phyloP scores from a whole-genome alignment of 768 basidiomycete species.

The Termitomyces sp. region DNA sequence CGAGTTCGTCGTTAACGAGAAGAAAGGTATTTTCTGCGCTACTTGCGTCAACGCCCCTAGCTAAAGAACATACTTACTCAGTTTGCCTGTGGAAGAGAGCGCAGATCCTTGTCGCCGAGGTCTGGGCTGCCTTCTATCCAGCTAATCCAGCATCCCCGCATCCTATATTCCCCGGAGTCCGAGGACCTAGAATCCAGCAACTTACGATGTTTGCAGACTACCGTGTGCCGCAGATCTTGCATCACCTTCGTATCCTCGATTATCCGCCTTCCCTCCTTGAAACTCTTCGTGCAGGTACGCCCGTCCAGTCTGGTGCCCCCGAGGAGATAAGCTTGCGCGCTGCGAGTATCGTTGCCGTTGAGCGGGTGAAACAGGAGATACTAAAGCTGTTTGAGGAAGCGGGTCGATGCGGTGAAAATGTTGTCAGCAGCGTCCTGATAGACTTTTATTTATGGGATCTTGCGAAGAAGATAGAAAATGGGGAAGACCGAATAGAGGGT shows the following conservation, averaged over 20 bases:
- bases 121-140: constrained; percentile 90
- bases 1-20: constrained; percentile 50
- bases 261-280: constrained; percentile 62
- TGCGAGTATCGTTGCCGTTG: constrained; percentile 76
- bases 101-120: constrained; percentile 87
- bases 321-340: constrained; percentile 80
- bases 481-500: constrained; percentile 53
- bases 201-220: constrained; percentile 96
- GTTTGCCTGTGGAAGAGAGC: constrained; percentile 88
- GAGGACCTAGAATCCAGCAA: constrained; percentile 55
- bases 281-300: constrained; percentile 37
- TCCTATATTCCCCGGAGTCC: constrained; percentile 62
- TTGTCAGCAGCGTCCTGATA: constrained; percentile 71
- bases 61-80: constrained; percentile 19
- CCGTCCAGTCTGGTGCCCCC: constrained; percentile 47
- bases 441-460: constrained; percentile 93
- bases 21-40: constrained; percentile 39
- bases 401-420: constrained; percentile 19
- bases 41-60: background rate
- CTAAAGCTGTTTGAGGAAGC: constrained; percentile 24
- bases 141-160: constrained; percentile 38
- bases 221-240: constrained; percentile 84
- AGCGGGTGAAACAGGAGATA: constrained; percentile 63
- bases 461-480: constrained; percentile 67
- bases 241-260: constrained; percentile 70